Evolutionary conservation across 768 basidiomycete genomes (phyloP).

Genomic region (Phylloporus sp.): DNA sequence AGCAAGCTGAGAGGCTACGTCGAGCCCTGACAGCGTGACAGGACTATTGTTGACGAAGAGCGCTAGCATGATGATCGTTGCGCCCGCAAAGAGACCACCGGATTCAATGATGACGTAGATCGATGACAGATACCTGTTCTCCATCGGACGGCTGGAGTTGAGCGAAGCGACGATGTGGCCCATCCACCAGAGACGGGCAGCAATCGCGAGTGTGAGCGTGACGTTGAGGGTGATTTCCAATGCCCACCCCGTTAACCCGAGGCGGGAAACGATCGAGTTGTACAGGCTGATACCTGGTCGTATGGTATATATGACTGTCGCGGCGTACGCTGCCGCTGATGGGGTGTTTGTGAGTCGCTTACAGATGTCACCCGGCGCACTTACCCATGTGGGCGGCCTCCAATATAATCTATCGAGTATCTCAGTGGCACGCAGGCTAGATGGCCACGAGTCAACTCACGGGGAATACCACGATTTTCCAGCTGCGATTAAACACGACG

Average conservation of each 20-base stretch:
- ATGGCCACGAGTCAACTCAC: not conserved
- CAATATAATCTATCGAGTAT: not conserved
- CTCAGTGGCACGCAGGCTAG: not conserved
- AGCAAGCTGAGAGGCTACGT: not conserved
- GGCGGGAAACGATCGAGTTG: not conserved
- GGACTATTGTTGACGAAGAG: constrained; percentile 1
- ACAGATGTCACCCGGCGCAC: not conserved
- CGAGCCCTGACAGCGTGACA: not conserved
- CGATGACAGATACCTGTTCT: not conserved
- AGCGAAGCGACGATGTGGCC: not conserved
- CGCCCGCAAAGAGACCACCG: constrained; percentile 1
- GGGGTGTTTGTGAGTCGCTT: not conserved
- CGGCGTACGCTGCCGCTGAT: not conserved
- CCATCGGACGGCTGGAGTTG: not conserved
- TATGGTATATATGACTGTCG: not conserved
- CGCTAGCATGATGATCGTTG: not conserved
- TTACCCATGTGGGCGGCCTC: constrained; percentile 1
- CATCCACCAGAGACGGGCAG: not conserved
- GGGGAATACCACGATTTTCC: not conserved
- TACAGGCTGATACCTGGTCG: not conserved
- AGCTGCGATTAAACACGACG: not conserved
- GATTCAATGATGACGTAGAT: not conserved
- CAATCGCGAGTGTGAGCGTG: not conserved
- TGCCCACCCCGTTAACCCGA: not conserved
- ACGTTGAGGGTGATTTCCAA: not conserved